Evolutionary conservation across 208 protist genomes (phyloP).

Genomic region (Kentomonas sorsogonicus): DNA sequence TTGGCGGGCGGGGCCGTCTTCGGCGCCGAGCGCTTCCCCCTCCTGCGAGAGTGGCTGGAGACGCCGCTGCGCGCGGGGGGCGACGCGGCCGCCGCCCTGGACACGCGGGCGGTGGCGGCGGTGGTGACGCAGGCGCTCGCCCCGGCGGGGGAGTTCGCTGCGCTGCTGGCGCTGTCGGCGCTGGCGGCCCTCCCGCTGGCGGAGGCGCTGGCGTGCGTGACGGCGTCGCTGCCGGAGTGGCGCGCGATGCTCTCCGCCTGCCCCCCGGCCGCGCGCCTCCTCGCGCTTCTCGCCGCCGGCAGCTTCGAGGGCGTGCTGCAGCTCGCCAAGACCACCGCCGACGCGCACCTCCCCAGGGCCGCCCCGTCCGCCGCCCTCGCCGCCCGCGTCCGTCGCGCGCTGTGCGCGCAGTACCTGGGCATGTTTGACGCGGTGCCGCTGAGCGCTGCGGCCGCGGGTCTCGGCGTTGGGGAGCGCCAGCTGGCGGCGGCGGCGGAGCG

Average conservation of each 20-base stretch:
- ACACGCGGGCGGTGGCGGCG: slow-evolving; percentile 15
- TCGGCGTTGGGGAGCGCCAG: slow-evolving; percentile 11
- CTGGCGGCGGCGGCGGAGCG: slow-evolving; percentile 2
- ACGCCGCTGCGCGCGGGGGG: too few species aligned
- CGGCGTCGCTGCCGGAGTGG: slow-evolving; percentile 21
- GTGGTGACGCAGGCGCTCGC: slow-evolving; percentile 20
- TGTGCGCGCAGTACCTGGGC: slow-evolving; percentile 32
- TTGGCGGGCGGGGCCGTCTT: too few species aligned
- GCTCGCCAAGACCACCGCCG: too few species aligned
- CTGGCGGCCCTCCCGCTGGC: slow-evolving; percentile 31
- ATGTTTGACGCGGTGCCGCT: slow-evolving; percentile 10
- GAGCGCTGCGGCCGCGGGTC: slow-evolving; percentile 13
- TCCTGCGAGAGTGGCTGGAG: too few species aligned
- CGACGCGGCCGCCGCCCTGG: slow-evolving; percentile 9
- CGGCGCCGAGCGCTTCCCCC: too few species aligned
- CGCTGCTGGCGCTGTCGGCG: slow-evolving; percentile 36
- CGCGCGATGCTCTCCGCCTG: slow-evolving; percentile 26
- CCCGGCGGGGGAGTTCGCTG: slow-evolving; percentile 17
- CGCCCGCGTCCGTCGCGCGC: slow-evolving; percentile 12
- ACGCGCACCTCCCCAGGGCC: slow-evolving; percentile 1
- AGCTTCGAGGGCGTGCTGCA: too few species aligned
- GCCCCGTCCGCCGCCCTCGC: slow-evolving; percentile 18
- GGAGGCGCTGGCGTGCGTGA: slow-evolving; percentile 25
- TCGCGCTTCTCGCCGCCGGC: too few species aligned
- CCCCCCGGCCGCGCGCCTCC: slow-evolving; percentile 14